Base-by-base conservation (phyloP, 108 stramenopile genomes). In the Nannochloropsis gaditana region DNA sequence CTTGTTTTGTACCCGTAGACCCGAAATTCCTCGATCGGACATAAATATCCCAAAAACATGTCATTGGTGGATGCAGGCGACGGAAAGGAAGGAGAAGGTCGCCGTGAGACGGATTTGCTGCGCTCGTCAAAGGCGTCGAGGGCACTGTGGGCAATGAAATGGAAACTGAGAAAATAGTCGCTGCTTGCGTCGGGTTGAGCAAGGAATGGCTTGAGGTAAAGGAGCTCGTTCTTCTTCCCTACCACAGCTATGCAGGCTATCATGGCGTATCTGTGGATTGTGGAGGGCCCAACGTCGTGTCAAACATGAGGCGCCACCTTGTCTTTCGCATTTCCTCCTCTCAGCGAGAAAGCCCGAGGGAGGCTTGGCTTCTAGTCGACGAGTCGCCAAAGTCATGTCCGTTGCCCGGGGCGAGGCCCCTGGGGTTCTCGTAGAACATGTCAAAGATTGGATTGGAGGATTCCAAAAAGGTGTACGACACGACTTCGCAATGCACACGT, bases 41-140 rank as follows among this genome's bases (percentile, higher is more conserved):
- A 89, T 11, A 89, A 83, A 44, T 89, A 85, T 41, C 88, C 88
- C 73, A 89, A 79, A 41, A 86, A 89, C 88, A 89, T 89, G 43
- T 89, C 88, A n/a, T 44, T 83, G 4, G 83, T 44, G 43, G 45
- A 4, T n/a, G 15, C 3, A n/a, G 59, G 19, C 19, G 19, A 4
- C 5, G 59, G 2, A n/a, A 73, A 73, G 19, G 59, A 73, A 15
- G 47, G 15, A 15, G 47, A 50, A 73, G 59, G 59, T n/a, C 59
- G 59, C 15, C 59, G 4, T 15, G 59, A 6, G 2, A n/a, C n/a
- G 59, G 19, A 1, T 73, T 15, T 8, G 8, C 59, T 73, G 2
- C 59, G 59, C n/a, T 73, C 59, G n/a, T 73, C 59, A 8, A 73
- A 73, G 8, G 59, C 59, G 59, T 73, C 59, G 59, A 73, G 59